Evolutionary conservation across 495 filamentous ascomycete genomes (phyloP), one percentile per base, ranked within the genome.

Genomic region (Lasiosphaeriaceae sp.): DNA sequence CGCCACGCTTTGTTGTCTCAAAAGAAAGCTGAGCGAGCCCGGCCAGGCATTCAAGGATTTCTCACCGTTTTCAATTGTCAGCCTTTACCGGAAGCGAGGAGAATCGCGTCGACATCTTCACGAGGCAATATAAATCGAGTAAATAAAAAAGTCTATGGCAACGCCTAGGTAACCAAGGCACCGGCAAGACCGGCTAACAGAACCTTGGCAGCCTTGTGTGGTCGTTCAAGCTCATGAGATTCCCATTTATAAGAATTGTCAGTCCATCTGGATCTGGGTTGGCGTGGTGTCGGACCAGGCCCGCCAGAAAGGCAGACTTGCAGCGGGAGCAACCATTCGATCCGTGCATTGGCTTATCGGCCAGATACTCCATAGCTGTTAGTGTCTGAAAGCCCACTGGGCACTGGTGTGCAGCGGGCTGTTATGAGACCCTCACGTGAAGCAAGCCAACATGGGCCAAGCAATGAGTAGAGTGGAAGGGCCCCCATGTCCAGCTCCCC

Each of bases 401-500:
- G 34, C 50, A n/a, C n/a, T n/a, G 26, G 26, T 31, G 26, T 31
- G 26, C 26, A 31, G 26, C 26, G 4, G 9, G 26, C 26, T 31
- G 9, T 9, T 31, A 9, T 4, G 26, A n/a, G 26, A 31, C 26
- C 22, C 51, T 53, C 51, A 53, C 51, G 35, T 26, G 11, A 20
- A 17, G 51, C 37, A 39, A n/a, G 34, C 17, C 48, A 37, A 34
- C 48, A 11, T 44, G 17, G 39, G 39, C 51, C 35, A 53, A 45
- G 24, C 39, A 17, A 16, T 17, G 5, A 14, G 14, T n/a, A 4
- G 14, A 17, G 39, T 35, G 37, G 50, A 53, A 29, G 35, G 26
- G 12, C 31, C 34, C 39, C 50, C 56, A 49, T 14, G 21, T 24
- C 58, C 19, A 35, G 24, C 50, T 22, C 46, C 49, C n/a, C 54